These are phyloP conservation scores for Coniochaeta sp. DNA, from an alignment of 2,329 filamentous ascomycete genomes.

Conservation along the genomic window DNA sequence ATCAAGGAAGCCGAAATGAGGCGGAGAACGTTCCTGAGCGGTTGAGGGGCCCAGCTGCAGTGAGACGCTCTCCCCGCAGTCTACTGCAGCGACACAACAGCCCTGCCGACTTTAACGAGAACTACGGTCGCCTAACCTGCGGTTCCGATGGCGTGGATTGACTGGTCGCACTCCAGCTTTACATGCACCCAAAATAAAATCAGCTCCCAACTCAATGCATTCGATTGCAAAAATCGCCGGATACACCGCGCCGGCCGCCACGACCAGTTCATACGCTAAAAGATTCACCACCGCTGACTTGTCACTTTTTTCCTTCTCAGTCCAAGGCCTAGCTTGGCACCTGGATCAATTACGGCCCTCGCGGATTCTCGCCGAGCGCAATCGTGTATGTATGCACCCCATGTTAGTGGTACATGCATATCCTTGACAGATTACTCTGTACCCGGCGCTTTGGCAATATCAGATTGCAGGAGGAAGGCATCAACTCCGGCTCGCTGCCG, in stretches of 20 bases:
- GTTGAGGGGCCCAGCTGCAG: conserved; percentile 24
- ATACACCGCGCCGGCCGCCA: background rate
- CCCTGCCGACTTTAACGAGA: background rate
- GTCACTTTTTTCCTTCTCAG: background rate
- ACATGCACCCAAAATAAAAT: background rate
- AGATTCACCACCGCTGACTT: background rate
- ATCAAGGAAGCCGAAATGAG: conserved; percentile 71
- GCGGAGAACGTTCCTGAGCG: conserved; percentile 53
- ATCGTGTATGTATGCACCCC: background rate
- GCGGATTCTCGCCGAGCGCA: background rate
- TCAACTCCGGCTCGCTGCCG: background rate
- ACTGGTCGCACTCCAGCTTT: background rate
- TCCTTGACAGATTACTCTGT: background rate
- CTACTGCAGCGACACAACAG: conserved; percentile 1
- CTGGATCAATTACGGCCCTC: background rate
- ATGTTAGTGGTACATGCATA: background rate
- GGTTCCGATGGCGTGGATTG: background rate
- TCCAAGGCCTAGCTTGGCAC: background rate
- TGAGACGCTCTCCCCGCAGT: background rate
- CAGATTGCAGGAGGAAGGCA: background rate
- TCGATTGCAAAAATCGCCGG: background rate
- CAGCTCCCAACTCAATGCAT: background rate
- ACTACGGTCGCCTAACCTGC: background rate
- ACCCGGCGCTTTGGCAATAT: background rate
- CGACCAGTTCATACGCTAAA: background rate